Conservation (phyloP, 805 yeast species). For the Pachysolen tannophilus region DNA sequence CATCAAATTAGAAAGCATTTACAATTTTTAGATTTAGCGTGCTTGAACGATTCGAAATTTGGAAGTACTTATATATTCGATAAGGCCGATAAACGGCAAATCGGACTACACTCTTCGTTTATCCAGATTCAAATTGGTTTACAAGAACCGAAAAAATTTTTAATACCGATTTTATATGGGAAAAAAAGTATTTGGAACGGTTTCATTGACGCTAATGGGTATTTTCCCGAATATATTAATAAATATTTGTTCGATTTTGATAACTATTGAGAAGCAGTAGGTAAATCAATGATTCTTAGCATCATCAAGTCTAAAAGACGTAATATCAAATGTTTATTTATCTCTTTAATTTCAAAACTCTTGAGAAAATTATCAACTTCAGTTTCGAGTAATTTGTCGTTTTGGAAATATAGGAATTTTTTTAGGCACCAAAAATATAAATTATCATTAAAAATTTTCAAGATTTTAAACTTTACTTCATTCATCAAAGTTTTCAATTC, state of each 20-base stretch:
- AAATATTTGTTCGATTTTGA: not conserved
- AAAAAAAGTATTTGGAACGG: constrained; percentile 18
- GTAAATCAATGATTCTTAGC: too few relatives aligned
- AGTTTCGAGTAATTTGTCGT: constrained; percentile 6
- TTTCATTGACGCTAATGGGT: constrained; percentile 18
- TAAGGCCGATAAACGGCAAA: constrained; percentile 13
- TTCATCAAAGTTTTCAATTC: constrained; percentile 15
- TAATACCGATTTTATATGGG: constrained; percentile 18
- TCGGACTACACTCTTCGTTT: constrained; percentile 31
- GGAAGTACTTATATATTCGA: constrained; percentile 10
- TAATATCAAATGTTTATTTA: constrained; percentile 36
- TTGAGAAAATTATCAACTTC: constrained; percentile 21
- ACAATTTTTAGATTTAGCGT: constrained; percentile 17
- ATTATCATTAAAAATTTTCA: constrained; percentile 1
- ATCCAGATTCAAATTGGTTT: constrained; percentile 25
- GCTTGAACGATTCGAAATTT: constrained; percentile 22
- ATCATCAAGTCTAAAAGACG: constrained; percentile 33
- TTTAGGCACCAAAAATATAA: not conserved
- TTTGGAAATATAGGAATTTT: constrained; percentile 5
- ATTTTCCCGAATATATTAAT: not conserved
- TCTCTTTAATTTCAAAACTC: constrained; percentile 25
- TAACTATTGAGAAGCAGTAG: too few relatives aligned
- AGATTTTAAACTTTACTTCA: constrained; percentile 9
- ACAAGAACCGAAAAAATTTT: constrained; percentile 13
- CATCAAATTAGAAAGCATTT: constrained; percentile 31